Evolutionary conservation across 208 protist species (phyloP).

Genomic region (Trypanosoma lewisi): DNA sequence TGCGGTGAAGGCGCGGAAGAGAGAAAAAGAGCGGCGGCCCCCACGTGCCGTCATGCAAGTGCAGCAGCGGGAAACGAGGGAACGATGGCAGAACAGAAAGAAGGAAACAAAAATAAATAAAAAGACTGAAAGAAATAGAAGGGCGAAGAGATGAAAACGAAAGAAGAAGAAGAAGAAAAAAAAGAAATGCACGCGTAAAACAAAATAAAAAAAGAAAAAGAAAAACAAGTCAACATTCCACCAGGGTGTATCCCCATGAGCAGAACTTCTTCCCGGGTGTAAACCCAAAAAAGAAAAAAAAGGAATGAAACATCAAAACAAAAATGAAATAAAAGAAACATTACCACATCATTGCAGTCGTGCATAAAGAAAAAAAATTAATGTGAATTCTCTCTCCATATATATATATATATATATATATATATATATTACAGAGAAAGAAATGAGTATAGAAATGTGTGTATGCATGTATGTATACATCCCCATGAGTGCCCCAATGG

Average conservation of each 20-base stretch:
- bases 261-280: background rate
- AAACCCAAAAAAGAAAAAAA: too few relatives aligned
- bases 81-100: background rate
- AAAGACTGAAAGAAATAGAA: background rate
- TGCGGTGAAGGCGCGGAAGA: too few relatives aligned
- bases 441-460: too few relatives aligned
- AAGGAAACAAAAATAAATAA: background rate
- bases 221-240: background rate
- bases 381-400: too few relatives aligned
- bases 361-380: too few relatives aligned
- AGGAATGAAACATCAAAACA: too few relatives aligned
- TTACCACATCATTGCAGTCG: too few relatives aligned
- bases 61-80: too few relatives aligned
- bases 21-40: too few relatives aligned
- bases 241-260: background rate
- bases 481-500: background rate
- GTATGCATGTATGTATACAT: background rate
- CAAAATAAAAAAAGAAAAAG: background rate
- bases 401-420: background rate
- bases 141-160: background rate
- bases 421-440: background rate
- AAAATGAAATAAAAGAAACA: too few relatives aligned
- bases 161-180: slow-evolving; percentile 1
- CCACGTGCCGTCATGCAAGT: too few relatives aligned
- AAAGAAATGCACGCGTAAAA: background rate